phyloP scores from a whole-genome alignment of 2,329 filamentous ascomycete species.

The Thermothelomyces thermophilus region DNA sequence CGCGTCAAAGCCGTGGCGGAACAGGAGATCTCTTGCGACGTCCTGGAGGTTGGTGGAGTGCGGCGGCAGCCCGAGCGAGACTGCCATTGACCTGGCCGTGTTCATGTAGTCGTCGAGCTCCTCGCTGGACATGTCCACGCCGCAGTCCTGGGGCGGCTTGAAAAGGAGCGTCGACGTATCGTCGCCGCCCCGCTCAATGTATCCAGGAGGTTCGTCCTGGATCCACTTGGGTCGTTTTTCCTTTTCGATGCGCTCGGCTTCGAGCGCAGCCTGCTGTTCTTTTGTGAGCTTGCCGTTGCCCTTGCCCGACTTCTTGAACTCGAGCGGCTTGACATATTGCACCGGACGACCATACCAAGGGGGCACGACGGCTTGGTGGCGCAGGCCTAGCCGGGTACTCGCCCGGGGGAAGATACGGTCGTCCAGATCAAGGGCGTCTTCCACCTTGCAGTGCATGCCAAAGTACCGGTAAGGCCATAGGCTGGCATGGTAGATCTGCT shows the following conservation, averaged over 20 bases:
- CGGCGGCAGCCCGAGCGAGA: conserved; percentile 62
- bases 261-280: conserved; percentile 69
- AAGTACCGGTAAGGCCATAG: conserved; percentile 96
- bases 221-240: conserved; percentile 89
- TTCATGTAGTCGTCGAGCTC: conserved; percentile 72
- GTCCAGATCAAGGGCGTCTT: conserved; percentile 94
- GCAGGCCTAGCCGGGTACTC: conserved; percentile 82
- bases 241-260: conserved; percentile 71
- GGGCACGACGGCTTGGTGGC: conserved; percentile 80
- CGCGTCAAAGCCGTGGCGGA: conserved; percentile 62
- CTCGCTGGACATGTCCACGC: conserved; percentile 41
- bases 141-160: conserved; percentile 60
- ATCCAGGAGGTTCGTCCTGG: conserved; percentile 83
- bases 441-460: conserved; percentile 88
- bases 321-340: conserved; percentile 81
- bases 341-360: conserved; percentile 83
- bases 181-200: conserved; percentile 78
- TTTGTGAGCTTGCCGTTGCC: conserved; percentile 73
- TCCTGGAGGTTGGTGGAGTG: conserved; percentile 83
- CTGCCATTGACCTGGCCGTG: conserved; percentile 57
- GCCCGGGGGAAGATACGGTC: conserved; percentile 95
- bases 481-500: conserved; percentile 86
- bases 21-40: conserved; percentile 69
- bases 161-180: conserved; percentile 73
- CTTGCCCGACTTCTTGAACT: conserved; percentile 76